A percentile compares a stretch with the other conserved stretches of the same genome.
Evolutionary conservation across 2,329 filamentous ascomycete genomes (phyloP).

Genomic region (Aureobasidium vineae): DNA sequence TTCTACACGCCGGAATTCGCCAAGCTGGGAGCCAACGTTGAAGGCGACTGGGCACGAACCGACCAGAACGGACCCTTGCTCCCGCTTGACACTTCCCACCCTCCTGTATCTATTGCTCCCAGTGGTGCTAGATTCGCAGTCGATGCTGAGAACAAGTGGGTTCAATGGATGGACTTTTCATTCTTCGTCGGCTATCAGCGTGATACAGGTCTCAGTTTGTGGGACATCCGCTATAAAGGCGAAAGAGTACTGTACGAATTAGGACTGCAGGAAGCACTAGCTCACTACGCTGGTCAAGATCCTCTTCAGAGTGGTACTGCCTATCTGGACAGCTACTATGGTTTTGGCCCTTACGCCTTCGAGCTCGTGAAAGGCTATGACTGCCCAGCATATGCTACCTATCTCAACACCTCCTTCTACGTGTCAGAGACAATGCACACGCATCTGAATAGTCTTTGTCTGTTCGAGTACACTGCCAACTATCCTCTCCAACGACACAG

Average conservation of each 20-base stretch:
- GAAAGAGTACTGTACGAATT: constrained; percentile 57
- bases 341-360: constrained; percentile 50
- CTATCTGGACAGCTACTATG: constrained; percentile 46
- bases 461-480: constrained; percentile 54
- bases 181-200: constrained; percentile 54
- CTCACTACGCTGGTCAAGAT: constrained; percentile 52
- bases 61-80: constrained; percentile 44
- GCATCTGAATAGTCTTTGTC: constrained; percentile 53
- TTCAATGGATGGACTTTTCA: constrained; percentile 54
- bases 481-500: constrained; percentile 54
- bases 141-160: constrained; percentile 46
- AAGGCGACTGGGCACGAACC: constrained; percentile 50
- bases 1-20: constrained; percentile 47
- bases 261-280: constrained; percentile 55
- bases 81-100: constrained; percentile 54
- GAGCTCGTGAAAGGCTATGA: constrained; percentile 53
- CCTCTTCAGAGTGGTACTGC: constrained; percentile 47
- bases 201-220: constrained; percentile 52
- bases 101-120: constrained; percentile 51
- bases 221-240: constrained; percentile 56
- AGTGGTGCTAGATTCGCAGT: constrained; percentile 46
- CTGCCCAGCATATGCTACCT: constrained; percentile 53
- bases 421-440: constrained; percentile 46
- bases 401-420: constrained; percentile 51
- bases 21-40: constrained; percentile 50